Evolutionary conservation across 345 rosid genomes (phyloP).

Genomic region (Citrus cavaleriei): DNA sequence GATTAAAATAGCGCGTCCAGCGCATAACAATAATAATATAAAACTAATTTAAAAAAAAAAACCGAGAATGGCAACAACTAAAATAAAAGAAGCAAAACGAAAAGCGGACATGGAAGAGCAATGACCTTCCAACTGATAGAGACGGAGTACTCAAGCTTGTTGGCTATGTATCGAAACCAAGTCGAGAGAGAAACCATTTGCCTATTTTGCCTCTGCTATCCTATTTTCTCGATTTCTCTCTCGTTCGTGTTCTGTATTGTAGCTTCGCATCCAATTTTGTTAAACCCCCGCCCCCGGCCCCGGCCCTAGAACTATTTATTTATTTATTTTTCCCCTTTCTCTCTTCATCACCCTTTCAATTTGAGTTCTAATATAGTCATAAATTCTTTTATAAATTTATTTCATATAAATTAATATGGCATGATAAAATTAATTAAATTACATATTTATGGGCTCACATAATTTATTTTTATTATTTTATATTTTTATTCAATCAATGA

Average conservation of each 20-base stretch:
- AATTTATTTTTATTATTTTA: too few relatives aligned
- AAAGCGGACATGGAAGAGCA: not conserved
- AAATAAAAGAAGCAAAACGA: not conserved
- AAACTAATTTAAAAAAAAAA: not conserved
- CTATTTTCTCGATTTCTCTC: not conserved
- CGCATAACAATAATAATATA: not conserved
- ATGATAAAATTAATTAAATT: too few relatives aligned
- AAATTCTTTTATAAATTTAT: too few relatives aligned
- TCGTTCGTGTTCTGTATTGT: too few relatives aligned
- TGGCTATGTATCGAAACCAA: constrained; percentile 66
- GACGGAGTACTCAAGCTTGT: constrained; percentile 71
- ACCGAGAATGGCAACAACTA: not conserved
- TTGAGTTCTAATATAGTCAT: accelerated
- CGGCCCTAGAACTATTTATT: too few relatives aligned
- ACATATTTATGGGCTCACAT: accelerated
- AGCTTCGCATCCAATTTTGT: not conserved
- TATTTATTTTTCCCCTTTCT: not conserved
- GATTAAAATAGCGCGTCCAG: too few relatives aligned
- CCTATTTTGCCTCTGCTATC: not conserved
- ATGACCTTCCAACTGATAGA: constrained; percentile 59
- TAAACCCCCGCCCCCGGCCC: not conserved
- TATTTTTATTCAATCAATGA: too few relatives aligned
- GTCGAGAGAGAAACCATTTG: constrained; percentile 73
- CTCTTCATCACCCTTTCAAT: not conserved
- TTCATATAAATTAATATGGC: accelerated